These are phyloP conservation scores for Passalora sequoiae DNA, from an alignment of 2,329 filamentous ascomycete species.

Conservation along the genomic window DNA sequence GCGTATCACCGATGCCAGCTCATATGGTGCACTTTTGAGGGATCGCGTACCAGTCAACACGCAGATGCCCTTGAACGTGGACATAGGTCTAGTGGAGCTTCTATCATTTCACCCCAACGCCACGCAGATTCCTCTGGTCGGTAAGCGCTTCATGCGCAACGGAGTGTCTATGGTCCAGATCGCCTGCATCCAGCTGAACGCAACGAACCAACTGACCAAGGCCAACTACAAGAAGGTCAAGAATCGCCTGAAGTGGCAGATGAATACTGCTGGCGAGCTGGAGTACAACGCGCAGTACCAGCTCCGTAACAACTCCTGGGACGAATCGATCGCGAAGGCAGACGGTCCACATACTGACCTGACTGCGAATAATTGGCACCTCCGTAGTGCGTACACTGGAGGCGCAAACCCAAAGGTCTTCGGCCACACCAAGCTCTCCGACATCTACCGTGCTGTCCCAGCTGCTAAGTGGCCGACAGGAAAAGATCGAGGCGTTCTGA, in stretches of 20 bases:
- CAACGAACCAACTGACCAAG: conserved; percentile 48
- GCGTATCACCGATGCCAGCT: too few species aligned
- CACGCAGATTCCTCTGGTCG: conserved; percentile 7
- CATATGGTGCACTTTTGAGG: not conserved
- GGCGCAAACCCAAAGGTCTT: not conserved
- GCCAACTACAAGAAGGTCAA: conserved; percentile 49
- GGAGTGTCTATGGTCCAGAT: conserved; percentile 56
- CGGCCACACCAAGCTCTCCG: conserved; percentile 7
- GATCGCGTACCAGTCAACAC: conserved; percentile 8
- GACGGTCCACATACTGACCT: conserved; percentile 11
- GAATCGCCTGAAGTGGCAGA: not conserved
- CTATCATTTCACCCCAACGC: conserved; percentile 12
- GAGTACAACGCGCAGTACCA: not conserved
- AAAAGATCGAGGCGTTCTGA: conserved; percentile 13
- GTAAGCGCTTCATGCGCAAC: conserved; percentile 26
- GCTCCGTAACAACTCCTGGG: not conserved
- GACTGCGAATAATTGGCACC: conserved; percentile 9
- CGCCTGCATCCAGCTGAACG: conserved; percentile 41
- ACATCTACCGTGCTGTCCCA: conserved; percentile 6
- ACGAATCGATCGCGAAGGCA: not conserved
- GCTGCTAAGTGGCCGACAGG: conserved; percentile 12
- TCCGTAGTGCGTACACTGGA: conserved; percentile 2
- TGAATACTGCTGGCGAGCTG: not conserved
- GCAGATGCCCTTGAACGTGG: conserved; percentile 10
- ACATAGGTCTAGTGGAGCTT: conserved; percentile 13